These are phyloP conservation scores for Neurospora crassa DNA, from an alignment of 2,329 filamentous ascomycete genomes.

Conservation along the genomic window DNA sequence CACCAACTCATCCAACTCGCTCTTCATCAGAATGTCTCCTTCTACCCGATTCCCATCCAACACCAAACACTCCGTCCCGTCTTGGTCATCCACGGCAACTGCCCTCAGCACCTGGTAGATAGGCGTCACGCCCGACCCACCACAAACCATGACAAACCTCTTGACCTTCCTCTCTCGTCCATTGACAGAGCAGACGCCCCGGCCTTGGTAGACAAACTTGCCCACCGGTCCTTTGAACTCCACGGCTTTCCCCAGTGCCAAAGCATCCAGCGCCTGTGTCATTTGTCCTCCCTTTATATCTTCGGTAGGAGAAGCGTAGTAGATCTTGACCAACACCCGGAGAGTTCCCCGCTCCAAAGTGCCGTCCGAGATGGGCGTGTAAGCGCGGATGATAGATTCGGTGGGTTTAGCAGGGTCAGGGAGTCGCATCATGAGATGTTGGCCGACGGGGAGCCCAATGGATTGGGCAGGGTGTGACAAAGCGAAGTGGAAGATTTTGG, in stretches of 20 bases:
- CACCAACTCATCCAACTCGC: conserved; percentile 59
- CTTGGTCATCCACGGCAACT: conserved; percentile 53
- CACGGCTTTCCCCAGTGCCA: conserved; percentile 62
- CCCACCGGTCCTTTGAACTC: conserved; percentile 87
- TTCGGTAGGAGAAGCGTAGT: conserved; percentile 44
- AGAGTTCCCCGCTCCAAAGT: conserved; percentile 48
- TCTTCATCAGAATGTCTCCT: conserved; percentile 72
- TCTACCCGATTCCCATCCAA: conserved; percentile 69
- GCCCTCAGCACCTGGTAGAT: conserved; percentile 76
- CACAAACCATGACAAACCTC: conserved; percentile 78
- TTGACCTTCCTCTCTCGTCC: conserved; percentile 47
- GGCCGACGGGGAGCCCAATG: conserved; percentile 71
- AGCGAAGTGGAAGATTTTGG: conserved; percentile 70
- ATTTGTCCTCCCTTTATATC: conserved; percentile 61
- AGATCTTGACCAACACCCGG: conserved; percentile 75
- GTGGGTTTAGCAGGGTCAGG: conserved; percentile 54
- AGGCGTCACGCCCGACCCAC: conserved; percentile 84
- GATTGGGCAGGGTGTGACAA: conserved; percentile 62
- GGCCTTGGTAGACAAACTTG: conserved; percentile 69
- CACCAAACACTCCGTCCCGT: conserved; percentile 60
- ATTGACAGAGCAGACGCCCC: conserved; percentile 53
- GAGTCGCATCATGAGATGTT: conserved; percentile 79
- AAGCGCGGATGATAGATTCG: conserved; percentile 72
- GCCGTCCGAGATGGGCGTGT: conserved; percentile 69
- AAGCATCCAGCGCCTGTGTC: conserved; percentile 66